phyloP scores from a whole-genome alignment of 139 green algal genomes.

The Haematococcus lacustris region DNA sequence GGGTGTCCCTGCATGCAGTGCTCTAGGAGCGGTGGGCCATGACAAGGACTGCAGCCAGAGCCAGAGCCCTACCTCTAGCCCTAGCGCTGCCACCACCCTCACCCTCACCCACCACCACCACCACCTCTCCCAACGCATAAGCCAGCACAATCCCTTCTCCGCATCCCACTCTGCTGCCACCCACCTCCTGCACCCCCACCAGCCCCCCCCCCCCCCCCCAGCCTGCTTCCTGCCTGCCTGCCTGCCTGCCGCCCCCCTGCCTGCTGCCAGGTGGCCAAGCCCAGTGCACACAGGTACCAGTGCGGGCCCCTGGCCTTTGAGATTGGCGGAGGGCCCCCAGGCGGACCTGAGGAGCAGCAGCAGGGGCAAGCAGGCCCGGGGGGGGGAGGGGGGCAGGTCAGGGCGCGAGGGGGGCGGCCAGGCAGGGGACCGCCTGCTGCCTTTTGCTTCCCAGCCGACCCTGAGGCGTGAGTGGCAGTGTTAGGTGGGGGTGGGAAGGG shows the following conservation, averaged over 20 bases:
- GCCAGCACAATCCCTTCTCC: neutral
- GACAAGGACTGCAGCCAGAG: too few species aligned
- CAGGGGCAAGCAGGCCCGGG: neutral
- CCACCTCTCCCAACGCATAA: neutral
- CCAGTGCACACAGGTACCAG: too few species aligned
- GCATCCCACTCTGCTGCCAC: neutral
- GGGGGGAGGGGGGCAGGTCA: neutral
- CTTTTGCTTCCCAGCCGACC: conserved; percentile 8
- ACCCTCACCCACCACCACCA: neutral
- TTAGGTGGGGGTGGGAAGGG: too few species aligned
- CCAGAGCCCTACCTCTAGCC: too few species aligned
- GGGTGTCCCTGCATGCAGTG: too few species aligned
- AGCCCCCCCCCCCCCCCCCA: too few species aligned
- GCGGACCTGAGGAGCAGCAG: too few species aligned
- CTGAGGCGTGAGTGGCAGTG: neutral
- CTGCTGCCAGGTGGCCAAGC: conserved; percentile 5
- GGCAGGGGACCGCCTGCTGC: neutral
- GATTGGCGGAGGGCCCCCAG: conserved; percentile 6
- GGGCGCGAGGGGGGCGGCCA: neutral
- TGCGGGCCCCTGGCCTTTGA: conserved; percentile 37
- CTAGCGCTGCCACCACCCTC: too few species aligned
- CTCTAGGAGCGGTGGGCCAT: too few species aligned
- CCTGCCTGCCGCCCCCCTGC: neutral
- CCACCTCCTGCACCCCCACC: neutral
- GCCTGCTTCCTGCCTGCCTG: neutral